Evolutionary conservation across 176 grass and related monocot genomes (phyloP).

Genomic region (Poa pratensis): DNA sequence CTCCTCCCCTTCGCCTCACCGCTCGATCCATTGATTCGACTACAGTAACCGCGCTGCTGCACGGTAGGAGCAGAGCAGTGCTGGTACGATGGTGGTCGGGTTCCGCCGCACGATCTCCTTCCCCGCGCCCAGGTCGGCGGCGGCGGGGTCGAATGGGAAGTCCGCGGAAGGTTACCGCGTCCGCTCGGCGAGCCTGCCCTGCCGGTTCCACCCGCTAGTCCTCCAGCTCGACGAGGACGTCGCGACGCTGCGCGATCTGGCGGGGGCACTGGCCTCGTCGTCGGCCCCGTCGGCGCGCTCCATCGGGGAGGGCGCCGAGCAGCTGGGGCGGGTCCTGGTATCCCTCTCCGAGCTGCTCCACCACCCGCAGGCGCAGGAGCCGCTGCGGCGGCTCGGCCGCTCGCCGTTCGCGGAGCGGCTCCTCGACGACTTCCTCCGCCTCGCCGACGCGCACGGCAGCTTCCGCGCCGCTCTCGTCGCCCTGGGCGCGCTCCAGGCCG

Average conservation of each 20-base stretch:
- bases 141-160: constrained; percentile 6
- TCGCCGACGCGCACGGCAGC: constrained; percentile 59
- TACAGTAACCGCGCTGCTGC: neutral
- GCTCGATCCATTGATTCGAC: neutral
- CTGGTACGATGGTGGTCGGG: constrained; percentile 39
- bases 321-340: constrained; percentile 43
- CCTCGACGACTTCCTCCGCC: constrained; percentile 63
- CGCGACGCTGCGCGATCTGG: constrained; percentile 44
- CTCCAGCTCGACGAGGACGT: constrained; percentile 70
- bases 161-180: constrained; percentile 53
- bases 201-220: constrained; percentile 74
- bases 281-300: constrained; percentile 10
- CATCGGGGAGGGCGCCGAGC: constrained; percentile 36
- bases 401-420: constrained; percentile 54
- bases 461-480: constrained; percentile 49
- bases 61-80: neutral
- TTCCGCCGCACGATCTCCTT: constrained; percentile 80
- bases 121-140: constrained; percentile 45
- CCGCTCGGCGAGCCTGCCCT: constrained; percentile 72
- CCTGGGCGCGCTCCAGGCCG: constrained; percentile 49
- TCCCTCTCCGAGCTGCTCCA: constrained; percentile 69
- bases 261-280: neutral
- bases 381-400: constrained; percentile 38
- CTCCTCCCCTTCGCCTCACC: neutral
- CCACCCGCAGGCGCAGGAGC: constrained; percentile 69